A percentile compares a stretch with the other conserved stretches of the same genome.
These are phyloP conservation scores for Hymenoscyphus fructigenus DNA, from an alignment of 2,329 filamentous ascomycete genomes.

Conservation along the genomic window DNA sequence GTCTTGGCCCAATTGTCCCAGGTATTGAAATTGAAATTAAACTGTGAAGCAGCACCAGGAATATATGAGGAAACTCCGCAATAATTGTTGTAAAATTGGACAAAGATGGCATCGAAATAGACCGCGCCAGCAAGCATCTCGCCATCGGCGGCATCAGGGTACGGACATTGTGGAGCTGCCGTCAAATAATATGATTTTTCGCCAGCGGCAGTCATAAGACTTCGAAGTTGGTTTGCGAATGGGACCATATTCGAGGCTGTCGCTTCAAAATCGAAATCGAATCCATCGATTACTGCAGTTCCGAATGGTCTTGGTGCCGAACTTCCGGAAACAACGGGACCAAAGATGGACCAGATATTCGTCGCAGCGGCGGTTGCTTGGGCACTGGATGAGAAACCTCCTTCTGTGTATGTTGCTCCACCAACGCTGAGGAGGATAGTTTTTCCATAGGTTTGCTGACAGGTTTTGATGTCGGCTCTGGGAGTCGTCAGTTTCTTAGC, in stretches of 20 bases:
- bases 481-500: conserved; percentile 1
- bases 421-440: conserved; percentile 8
- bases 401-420: conserved; percentile 64
- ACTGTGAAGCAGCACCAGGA: conserved; percentile 44
- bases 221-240: conserved; percentile 59
- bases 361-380: conserved; percentile 58
- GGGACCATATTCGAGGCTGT: conserved; percentile 56
- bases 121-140: conserved; percentile 55
- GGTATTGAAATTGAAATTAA: conserved; percentile 59
- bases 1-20: conserved; percentile 67
- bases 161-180: conserved; percentile 67
- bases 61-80: conserved; percentile 58
- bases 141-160: conserved; percentile 60
- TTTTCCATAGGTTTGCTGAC: conserved; percentile 7
- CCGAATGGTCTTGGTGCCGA: conserved; percentile 64
- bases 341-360: conserved; percentile 70
- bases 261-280: conserved; percentile 73
- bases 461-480: conserved; percentile 17
- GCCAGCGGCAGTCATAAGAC: conserved; percentile 50
- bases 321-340: conserved; percentile 48
- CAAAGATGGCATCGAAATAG: conserved; percentile 41
- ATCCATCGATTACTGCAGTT: conserved; percentile 65
- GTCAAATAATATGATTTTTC: conserved; percentile 59
- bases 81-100: conserved; percentile 50
- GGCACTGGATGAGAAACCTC: conserved; percentile 56